Evolutionary conservation across 2,329 filamentous ascomycete species (phyloP).

Genomic region (Cercospora sp.): DNA sequence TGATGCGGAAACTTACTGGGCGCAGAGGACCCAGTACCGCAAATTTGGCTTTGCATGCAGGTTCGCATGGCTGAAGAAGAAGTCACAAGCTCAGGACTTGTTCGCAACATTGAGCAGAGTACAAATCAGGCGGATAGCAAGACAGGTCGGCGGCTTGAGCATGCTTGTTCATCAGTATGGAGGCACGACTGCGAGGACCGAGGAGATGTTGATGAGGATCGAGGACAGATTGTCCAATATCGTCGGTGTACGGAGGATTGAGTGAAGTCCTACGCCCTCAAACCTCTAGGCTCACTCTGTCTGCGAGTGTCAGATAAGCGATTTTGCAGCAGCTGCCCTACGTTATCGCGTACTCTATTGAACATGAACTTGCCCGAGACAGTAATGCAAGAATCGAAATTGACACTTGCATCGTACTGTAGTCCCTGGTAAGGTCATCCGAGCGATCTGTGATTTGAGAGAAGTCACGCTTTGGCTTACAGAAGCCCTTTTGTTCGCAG

Average conservation of each 20-base stretch:
- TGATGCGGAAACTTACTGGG: slow-evolving; percentile 36
- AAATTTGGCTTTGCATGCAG: slow-evolving; percentile 40
- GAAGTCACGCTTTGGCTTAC: no score
- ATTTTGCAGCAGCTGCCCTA: no score
- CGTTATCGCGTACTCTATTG: no score
- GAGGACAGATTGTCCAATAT: slow-evolving; percentile 38
- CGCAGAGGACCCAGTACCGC: slow-evolving; percentile 39
- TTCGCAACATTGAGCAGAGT: slow-evolving; percentile 41
- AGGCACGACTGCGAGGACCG: slow-evolving; percentile 25
- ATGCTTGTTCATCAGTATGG: slow-evolving; percentile 38
- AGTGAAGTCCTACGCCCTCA: slow-evolving; percentile 21
- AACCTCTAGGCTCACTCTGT: no score
- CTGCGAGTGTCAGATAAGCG: no score
- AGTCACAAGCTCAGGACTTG: slow-evolving; percentile 41
- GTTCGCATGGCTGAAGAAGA: slow-evolving; percentile 42
- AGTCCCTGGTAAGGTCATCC: no score
- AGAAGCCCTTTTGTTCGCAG: no score
- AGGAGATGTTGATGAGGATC: slow-evolving; percentile 32
- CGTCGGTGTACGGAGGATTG: slow-evolving; percentile 38
- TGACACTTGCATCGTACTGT: no score
- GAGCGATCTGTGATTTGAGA: no score
- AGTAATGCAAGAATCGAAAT: no score
- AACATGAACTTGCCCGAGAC: no score
- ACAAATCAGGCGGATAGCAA: slow-evolving; percentile 43
- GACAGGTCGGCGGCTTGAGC: slow-evolving; percentile 39